A percentile compares a stretch with the other conserved stretches of the same genome.
These are phyloP conservation scores for Epichloe amarillans DNA, from an alignment of 2,329 filamentous ascomycete species.

Conservation along the genomic window DNA sequence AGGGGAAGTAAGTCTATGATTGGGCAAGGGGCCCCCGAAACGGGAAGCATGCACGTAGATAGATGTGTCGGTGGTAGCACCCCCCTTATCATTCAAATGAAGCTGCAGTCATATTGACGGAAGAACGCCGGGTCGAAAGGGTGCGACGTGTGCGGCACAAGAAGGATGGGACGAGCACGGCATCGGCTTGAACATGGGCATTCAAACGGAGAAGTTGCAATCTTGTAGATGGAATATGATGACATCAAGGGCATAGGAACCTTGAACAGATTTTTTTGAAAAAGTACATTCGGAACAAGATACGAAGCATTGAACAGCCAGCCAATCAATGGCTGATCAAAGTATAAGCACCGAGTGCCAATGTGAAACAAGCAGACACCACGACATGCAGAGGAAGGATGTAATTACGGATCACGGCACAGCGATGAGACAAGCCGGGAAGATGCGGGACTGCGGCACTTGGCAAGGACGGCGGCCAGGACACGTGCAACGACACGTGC, in stretches of 20 bases:
- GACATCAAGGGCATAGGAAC: background rate
- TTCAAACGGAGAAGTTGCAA: background rate
- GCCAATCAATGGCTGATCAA: background rate
- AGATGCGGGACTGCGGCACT: background rate
- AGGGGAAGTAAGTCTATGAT: background rate
- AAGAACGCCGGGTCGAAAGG: background rate
- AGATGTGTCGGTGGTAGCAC: background rate
- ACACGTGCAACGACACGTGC: constrained; percentile 2
- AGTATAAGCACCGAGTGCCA: background rate
- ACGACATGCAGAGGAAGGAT: background rate
- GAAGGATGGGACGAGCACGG: background rate
- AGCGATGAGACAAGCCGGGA: background rate
- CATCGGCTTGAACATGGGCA: background rate
- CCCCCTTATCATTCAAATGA: background rate
- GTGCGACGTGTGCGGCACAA: background rate
- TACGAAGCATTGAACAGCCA: background rate
- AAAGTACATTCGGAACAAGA: no score
- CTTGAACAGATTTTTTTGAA: background rate
- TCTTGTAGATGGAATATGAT: background rate
- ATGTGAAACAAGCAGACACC: background rate
- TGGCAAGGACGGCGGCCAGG: background rate
- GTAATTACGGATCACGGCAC: background rate
- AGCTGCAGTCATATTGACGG: background rate
- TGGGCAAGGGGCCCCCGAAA: background rate
- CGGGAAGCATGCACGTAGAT: background rate